phyloP scores from a whole-genome alignment of 1,139 yeast genomes.

The Zygosaccharomyces sapae region DNA sequence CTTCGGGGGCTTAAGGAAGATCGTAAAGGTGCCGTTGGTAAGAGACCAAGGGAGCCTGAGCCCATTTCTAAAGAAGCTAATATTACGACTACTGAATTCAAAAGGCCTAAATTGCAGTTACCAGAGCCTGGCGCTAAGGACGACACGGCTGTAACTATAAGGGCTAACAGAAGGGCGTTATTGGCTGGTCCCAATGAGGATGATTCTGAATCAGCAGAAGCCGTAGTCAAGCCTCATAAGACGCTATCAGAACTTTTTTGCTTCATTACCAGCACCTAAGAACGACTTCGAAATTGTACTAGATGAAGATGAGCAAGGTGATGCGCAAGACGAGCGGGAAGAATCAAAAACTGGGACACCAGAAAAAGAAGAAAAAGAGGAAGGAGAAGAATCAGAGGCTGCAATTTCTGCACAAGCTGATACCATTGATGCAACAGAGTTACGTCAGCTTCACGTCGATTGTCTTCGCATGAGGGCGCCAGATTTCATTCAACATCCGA shows the following conservation, averaged over 20 bases:
- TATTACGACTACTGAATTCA: conserved; percentile 43
- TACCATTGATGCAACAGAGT: conserved; percentile 31
- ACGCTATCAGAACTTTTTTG: conserved; percentile 35
- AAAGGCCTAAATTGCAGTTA: conserved; percentile 55
- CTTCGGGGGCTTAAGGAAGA: conserved; percentile 47
- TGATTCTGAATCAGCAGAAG: background rate
- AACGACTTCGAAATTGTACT: conserved; percentile 54
- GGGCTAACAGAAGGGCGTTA: background rate
- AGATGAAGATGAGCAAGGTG: conserved; percentile 29
- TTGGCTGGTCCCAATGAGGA: background rate
- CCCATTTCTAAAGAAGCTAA: conserved; percentile 20
- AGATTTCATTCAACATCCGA: conserved; percentile 16
- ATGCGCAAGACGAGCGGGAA: conserved; percentile 23
- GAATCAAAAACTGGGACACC: conserved; percentile 20
- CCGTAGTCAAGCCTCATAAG: conserved; percentile 3
- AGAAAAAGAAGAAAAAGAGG: no score
- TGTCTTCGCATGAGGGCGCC: conserved; percentile 16
- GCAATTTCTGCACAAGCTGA: conserved; percentile 12
- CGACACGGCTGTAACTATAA: conserved; percentile 22
- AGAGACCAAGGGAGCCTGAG: conserved; percentile 31
- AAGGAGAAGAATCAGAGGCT: conserved; percentile 9
- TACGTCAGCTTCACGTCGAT: conserved; percentile 10
- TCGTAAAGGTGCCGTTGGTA: conserved; percentile 22
- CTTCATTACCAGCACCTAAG: conserved; percentile 49
- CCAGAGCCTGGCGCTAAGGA: conserved; percentile 43